Conservation (phyloP, 371 early-diverging fungal genomes). For the Saksenaea vasiformis region DNA sequence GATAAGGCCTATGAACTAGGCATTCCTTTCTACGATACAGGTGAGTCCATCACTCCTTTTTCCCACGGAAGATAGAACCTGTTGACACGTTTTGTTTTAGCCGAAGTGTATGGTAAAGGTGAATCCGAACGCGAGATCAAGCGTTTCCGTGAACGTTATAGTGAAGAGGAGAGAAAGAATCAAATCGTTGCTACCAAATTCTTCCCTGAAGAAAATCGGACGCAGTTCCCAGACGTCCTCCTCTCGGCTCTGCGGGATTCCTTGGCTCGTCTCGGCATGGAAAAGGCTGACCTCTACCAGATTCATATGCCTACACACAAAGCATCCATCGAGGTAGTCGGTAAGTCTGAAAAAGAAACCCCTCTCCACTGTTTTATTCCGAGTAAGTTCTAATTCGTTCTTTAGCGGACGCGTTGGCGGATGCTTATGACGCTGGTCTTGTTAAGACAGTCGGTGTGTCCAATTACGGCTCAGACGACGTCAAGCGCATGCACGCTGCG, state of each 20-base stretch:
- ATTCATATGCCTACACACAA: constrained; percentile 72
- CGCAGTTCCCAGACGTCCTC: constrained; percentile 44
- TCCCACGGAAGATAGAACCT: not conserved
- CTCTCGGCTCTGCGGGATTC: constrained; percentile 53
- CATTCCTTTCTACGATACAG: constrained; percentile 44
- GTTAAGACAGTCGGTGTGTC: constrained; percentile 70
- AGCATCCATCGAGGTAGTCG: constrained; percentile 48
- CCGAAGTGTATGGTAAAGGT: constrained; percentile 59
- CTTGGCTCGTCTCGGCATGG: constrained; percentile 54
- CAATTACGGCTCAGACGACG: constrained; percentile 60
- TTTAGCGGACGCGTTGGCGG: constrained; percentile 51
- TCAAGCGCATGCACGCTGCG: constrained; percentile 50
- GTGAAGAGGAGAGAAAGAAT: constrained; percentile 19
- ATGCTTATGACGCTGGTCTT: constrained; percentile 53
- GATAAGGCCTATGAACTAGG: constrained; percentile 31
- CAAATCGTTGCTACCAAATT: constrained; percentile 59
- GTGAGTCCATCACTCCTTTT: constrained; percentile 10
- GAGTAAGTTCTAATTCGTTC: not conserved
- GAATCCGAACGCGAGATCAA: constrained; percentile 55
- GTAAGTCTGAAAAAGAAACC: too few species aligned
- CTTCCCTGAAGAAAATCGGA: constrained; percentile 38
- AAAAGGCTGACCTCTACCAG: constrained; percentile 69
- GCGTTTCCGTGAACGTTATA: constrained; percentile 28
- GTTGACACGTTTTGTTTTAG: constrained; percentile 28
- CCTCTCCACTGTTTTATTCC: too few species aligned